phyloP scores from a whole-genome alignment of 805 yeast species.

The Tetrapisispora namnaoensis region DNA sequence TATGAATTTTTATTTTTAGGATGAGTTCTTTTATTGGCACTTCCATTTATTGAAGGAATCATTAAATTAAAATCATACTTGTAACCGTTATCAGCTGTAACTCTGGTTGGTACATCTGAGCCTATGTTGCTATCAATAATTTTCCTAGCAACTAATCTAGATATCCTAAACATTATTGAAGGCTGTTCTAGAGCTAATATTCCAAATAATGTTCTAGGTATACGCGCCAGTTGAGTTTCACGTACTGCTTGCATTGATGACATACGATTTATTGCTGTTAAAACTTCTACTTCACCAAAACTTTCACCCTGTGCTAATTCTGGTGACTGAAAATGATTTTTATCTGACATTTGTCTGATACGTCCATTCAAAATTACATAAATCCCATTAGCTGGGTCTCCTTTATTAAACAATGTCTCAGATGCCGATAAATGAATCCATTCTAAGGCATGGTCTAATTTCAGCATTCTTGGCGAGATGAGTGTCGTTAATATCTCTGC shows the following conservation, averaged over 20 bases:
- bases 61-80: constrained; percentile 23
- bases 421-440: constrained; percentile 94
- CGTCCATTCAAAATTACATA: constrained; percentile 86
- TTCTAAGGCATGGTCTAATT: constrained; percentile 85
- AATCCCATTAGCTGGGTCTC: constrained; percentile 82
- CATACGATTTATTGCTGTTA: constrained; percentile 65
- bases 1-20: constrained; percentile 29
- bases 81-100: constrained; percentile 11
- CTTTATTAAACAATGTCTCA: constrained; percentile 65
- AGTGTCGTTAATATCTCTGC: constrained; percentile 65
- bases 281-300: constrained; percentile 89
- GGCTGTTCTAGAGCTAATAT: constrained; percentile 77
- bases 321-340: constrained; percentile 34
- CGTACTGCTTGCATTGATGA: constrained; percentile 74
- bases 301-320: constrained; percentile 94
- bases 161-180: constrained; percentile 79
- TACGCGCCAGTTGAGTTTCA: constrained; percentile 88
- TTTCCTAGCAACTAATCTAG: constrained; percentile 72
- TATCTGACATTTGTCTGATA: constrained; percentile 41
- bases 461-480: constrained; percentile 54
- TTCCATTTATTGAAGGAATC: constrained; percentile 25
- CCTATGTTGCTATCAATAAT: constrained; percentile 9
- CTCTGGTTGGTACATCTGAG: constrained; percentile 8
- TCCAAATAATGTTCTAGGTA: constrained; percentile 84
- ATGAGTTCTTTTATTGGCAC: constrained; percentile 4